Evolutionary conservation across 73 alveolate genomes (phyloP).

Genomic region (Tetrahymena malaccensis): DNA sequence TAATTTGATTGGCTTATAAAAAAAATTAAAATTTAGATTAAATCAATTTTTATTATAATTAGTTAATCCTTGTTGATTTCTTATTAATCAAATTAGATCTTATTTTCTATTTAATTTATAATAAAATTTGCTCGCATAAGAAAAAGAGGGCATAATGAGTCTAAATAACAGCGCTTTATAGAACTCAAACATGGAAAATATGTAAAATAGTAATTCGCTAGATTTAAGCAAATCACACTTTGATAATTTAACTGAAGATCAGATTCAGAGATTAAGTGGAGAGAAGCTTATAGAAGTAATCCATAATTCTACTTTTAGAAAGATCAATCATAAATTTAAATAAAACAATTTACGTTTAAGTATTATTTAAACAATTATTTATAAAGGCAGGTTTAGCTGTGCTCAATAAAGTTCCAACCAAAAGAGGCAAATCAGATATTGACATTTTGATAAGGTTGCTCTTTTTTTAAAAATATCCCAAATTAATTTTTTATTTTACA

Average conservation of each 20-base stretch:
- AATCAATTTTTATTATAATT: background rate
- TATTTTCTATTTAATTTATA: background rate
- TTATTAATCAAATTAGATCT: background rate
- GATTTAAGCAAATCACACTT: background rate
- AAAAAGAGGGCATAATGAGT: background rate
- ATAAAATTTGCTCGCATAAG: too few relatives aligned
- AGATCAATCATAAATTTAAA: too few relatives aligned
- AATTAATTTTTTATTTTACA: background rate
- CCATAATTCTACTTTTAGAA: background rate
- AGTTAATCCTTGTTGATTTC: background rate
- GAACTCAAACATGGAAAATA: background rate
- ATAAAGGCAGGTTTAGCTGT: background rate
- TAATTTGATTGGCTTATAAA: background rate
- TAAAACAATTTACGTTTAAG: background rate
- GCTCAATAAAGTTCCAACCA: background rate
- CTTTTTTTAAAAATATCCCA: too few relatives aligned
- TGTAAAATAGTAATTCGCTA: background rate
- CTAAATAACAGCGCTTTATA: background rate
- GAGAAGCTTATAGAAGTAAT: background rate
- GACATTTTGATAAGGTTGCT: background rate
- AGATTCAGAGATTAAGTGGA: background rate
- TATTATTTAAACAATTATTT: too few relatives aligned
- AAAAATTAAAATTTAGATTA: background rate
- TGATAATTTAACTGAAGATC: background rate
- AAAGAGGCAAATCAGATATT: background rate